These are phyloP conservation scores for Paramyrothecium sp. DNA, from an alignment of 2,329 filamentous ascomycete genomes.

Conservation along the genomic window DNA sequence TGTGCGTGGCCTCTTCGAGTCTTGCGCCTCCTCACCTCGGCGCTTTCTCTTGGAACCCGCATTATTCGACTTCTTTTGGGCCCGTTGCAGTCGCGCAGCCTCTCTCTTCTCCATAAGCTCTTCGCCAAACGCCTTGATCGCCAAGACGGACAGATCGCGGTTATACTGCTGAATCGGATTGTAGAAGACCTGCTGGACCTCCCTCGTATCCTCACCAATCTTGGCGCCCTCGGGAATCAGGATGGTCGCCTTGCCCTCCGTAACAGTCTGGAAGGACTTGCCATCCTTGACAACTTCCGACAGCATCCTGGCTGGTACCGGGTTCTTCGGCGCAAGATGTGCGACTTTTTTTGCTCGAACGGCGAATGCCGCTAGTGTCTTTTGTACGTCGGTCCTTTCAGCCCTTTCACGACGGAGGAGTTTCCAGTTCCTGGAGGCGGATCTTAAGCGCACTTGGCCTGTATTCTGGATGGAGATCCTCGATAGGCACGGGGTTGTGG, in stretches of 20 bases:
- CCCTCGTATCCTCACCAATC: constrained; percentile 51
- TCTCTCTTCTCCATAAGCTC: constrained; percentile 50
- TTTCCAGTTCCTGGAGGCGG: neutral
- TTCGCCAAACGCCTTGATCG: constrained; percentile 85
- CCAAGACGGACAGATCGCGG: constrained; percentile 87
- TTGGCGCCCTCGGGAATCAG: constrained; percentile 47
- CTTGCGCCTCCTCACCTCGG: constrained; percentile 26
- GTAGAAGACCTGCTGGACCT: constrained; percentile 86
- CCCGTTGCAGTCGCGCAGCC: constrained; percentile 22
- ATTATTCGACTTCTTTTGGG: constrained; percentile 39
- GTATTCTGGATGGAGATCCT: neutral
- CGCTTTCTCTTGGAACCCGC: constrained; percentile 47
- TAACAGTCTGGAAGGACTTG: constrained; percentile 49
- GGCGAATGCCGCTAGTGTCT: constrained; percentile 11
- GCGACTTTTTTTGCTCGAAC: neutral
- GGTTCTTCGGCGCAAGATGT: constrained; percentile 2
- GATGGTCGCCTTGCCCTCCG: constrained; percentile 57
- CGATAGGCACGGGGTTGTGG: neutral
- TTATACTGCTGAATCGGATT: constrained; percentile 99
- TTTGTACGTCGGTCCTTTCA: neutral
- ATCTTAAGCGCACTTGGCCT: neutral
- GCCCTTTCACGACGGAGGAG: neutral
- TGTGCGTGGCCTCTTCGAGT: constrained; percentile 12
- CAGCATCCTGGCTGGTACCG: neutral
- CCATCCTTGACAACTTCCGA: constrained; percentile 34